These are phyloP conservation scores for Clitoria ternatea DNA, from an alignment of 306 rosid genomes.

Conservation along the genomic window DNA sequence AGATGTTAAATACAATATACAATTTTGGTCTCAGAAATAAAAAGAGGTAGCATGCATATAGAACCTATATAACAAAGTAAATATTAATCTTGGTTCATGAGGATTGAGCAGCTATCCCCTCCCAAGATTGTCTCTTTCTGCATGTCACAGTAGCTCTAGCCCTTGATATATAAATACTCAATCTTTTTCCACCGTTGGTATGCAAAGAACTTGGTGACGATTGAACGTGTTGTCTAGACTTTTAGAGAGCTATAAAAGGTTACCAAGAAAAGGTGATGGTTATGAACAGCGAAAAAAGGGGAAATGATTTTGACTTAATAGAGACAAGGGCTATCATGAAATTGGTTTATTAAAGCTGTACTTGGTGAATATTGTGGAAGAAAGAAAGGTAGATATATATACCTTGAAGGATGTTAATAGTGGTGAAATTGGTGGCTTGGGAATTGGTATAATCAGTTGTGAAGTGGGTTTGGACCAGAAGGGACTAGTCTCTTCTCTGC, in stretches of 20 bases:
- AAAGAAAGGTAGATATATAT: not conserved
- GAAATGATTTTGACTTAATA: conserved; percentile 1
- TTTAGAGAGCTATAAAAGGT: not conserved
- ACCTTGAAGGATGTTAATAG: conserved; percentile 6
- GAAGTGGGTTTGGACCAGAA: conserved; percentile 98
- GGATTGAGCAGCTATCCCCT: not conserved
- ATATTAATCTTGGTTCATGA: not conserved
- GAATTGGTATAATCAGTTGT: conserved; percentile 45
- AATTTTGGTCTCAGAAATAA: not conserved
- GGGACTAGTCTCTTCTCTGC: conserved; percentile 86
- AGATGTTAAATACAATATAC: not conserved
- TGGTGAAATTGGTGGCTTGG: not conserved
- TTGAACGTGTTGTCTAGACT: not conserved
- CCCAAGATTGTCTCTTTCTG: conserved; percentile 32
- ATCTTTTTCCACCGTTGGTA: not conserved
- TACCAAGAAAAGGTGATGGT: conserved; percentile 12
- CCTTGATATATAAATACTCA: conserved; percentile 3
- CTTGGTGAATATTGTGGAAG: not conserved
- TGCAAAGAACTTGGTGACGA: conserved; percentile 21
- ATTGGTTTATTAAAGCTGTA: not conserved
- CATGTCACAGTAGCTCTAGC: conserved; percentile 17
- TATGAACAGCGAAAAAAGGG: conserved; percentile 13
- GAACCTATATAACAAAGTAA: not conserved
- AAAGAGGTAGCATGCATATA: not conserved
- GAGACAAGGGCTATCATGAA: not conserved